These are phyloP conservation scores for Chlorella vulgaris DNA, from an alignment of 139 green algal species.

Conservation along the genomic window DNA sequence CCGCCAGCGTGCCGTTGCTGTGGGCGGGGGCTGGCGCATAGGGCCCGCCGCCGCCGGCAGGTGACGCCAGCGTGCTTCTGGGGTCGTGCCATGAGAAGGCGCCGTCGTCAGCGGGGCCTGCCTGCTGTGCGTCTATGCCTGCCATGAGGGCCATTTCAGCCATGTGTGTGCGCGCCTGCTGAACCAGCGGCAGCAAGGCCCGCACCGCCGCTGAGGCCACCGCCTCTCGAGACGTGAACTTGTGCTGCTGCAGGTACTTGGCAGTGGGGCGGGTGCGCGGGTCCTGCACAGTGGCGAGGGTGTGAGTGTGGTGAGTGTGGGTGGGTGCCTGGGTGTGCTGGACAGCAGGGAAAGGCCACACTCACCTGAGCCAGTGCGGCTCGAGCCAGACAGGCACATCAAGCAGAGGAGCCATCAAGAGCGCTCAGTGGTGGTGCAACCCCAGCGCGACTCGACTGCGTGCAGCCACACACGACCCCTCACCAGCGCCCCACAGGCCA, in stretches of 20 bases:
- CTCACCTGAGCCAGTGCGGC: no score
- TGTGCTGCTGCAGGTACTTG: conserved; percentile 65
- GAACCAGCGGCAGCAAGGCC: conserved; percentile 53
- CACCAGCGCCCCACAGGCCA: no score
- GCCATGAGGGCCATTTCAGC: conserved; percentile 34
- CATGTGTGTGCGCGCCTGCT: conserved; percentile 14
- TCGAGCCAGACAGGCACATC: no score
- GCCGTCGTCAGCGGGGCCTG: conserved; percentile 4
- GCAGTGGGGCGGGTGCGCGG: conserved; percentile 69
- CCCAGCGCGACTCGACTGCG: no score
- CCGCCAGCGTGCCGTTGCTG: neutral
- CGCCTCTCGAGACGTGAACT: conserved; percentile 41
- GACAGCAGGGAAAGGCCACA: neutral
- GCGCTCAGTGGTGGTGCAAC: no score
- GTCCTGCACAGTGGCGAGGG: conserved; percentile 53
- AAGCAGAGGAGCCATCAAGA: no score
- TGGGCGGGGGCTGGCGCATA: neutral
- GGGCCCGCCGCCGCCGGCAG: neutral
- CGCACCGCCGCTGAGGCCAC: conserved; percentile 15
- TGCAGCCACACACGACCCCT: no score
- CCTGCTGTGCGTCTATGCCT: conserved; percentile 22
- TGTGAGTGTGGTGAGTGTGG: neutral
- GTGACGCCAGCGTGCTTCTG: neutral
- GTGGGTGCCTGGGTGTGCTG: no score
- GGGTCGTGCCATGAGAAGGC: conserved; percentile 11